Evolutionary conservation across 2,329 filamentous ascomycete species (phyloP), one percentile per base, ranked within the genome.

Genomic region (Rasamsonia emersonii): DNA sequence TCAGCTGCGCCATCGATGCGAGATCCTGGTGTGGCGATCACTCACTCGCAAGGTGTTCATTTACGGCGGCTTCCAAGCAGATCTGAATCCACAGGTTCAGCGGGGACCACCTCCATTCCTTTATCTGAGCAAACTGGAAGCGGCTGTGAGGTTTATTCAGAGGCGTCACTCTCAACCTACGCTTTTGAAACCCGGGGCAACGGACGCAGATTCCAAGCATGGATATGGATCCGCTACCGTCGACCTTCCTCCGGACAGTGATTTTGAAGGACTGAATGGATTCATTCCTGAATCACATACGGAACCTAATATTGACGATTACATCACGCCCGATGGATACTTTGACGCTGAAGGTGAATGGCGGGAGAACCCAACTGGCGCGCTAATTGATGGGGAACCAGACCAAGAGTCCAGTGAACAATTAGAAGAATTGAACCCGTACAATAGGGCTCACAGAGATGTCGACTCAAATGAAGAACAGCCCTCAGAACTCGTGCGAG

Each of bases 1-100:
- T 4, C 77, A 81, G 9, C 66, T 95, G 8, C 71, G 77, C 3
- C 83, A 84, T 49, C 75, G 85, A 32, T 79, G 88, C 36, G 82
- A 91, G 35, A 76, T 85, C 1, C 67, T 93, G 2, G 74, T 93
- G 9, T 94, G 86, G 86, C 77, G 89, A 9, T 82, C 82, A 1
- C 70, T 96, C 5, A 75, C 82, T 11, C 75, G 86, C 18, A 80
- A 78, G 43, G 76, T 79, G 0, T 95, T 93, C 54, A 61, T 89
- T 7, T 67, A 91, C 9, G 82, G 76, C 10, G 91, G 88, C 41
- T 71, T 77, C n/a, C 75, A 77, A 24, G 80, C 80, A 2, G 67
- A 61, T 27, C 45, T 46, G 5, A 49, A 50, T 24, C 47, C 47
- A 29, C 53, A 56, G 36, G 45, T 50, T 13, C 57, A 61, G 65